phyloP scores from a whole-genome alignment of 139 green algal species.

The Nannochloris sp. region DNA sequence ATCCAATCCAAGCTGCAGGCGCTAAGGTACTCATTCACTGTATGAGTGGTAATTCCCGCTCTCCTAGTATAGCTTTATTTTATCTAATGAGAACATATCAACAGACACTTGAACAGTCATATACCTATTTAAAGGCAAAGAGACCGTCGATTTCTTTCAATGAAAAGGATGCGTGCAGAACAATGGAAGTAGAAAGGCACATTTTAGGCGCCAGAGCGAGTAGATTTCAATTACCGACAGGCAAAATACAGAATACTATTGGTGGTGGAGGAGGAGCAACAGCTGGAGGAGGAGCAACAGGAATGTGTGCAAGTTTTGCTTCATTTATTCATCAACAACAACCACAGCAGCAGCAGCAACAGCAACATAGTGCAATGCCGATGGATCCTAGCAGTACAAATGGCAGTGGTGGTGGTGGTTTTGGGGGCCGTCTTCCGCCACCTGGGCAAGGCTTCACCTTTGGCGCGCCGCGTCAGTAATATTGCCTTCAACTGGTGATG shows the following conservation, averaged over 20 bases:
- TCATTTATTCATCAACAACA: too few relatives aligned
- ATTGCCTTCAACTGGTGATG: too few relatives aligned
- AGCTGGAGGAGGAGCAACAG: too few relatives aligned
- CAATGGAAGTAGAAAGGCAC: constrained; percentile 47
- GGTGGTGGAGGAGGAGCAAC: too few relatives aligned
- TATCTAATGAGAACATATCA: constrained; percentile 75
- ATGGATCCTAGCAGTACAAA: too few relatives aligned
- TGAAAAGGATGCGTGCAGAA: constrained; percentile 44
- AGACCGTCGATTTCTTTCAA: neutral
- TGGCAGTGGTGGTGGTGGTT: too few relatives aligned
- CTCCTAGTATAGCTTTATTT: constrained; percentile 52
- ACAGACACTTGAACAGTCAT: constrained; percentile 70
- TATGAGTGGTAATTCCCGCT: constrained; percentile 63
- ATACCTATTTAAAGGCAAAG: constrained; percentile 61
- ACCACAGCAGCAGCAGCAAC: too few relatives aligned
- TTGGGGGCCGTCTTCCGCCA: too few relatives aligned
- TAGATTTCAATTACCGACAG: constrained; percentile 10
- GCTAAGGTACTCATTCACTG: constrained; percentile 61
- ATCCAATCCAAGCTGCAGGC: constrained; percentile 10
- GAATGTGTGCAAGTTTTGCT: too few relatives aligned
- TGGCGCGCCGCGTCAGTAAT: too few relatives aligned
- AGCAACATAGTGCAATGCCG: too few relatives aligned
- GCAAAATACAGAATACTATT: neutral
- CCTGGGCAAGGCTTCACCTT: too few relatives aligned
- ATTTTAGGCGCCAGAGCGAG: constrained; percentile 44